Conservation (phyloP, 495 filamentous ascomycete species). For the Penicillium bovifimosum region DNA sequence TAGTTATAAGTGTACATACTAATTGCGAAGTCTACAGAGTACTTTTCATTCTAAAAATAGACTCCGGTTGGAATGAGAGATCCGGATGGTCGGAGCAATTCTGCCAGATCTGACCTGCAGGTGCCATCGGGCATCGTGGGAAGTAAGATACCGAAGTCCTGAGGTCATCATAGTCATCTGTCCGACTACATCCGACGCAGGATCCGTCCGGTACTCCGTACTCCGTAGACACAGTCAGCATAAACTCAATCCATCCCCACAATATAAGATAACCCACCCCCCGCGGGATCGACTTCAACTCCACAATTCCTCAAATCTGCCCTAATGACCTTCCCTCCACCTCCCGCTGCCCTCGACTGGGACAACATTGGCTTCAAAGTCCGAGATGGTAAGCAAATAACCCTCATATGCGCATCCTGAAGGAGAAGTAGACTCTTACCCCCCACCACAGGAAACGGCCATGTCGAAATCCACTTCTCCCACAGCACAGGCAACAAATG, state of each 20-base stretch:
- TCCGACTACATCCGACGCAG: no score
- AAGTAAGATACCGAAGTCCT: no score
- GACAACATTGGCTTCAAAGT: slow-evolving; percentile 83
- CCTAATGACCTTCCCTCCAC: slow-evolving; percentile 66
- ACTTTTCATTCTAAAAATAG: background rate
- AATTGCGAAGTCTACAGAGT: background rate
- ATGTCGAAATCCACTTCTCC: slow-evolving; percentile 34
- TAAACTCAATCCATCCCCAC: no score
- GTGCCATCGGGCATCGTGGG: no score
- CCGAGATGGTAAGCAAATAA: slow-evolving; percentile 63
- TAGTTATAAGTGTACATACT: background rate
- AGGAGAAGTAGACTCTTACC: background rate
- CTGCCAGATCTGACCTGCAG: no score
- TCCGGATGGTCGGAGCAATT: no score
- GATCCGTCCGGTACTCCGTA: no score
- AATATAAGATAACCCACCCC: background rate
- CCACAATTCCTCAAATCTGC: background rate
- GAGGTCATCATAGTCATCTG: no score
- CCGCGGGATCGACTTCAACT: background rate
- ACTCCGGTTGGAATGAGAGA: background rate
- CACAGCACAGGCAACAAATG: slow-evolving; percentile 49
- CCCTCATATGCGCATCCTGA: background rate
- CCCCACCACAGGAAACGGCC: slow-evolving; percentile 21
- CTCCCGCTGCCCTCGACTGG: slow-evolving; percentile 77
- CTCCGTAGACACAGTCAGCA: no score